phyloP scores from a whole-genome alignment of 2,329 filamentous ascomycete genomes.

The Aspergillus thermomutatus region DNA sequence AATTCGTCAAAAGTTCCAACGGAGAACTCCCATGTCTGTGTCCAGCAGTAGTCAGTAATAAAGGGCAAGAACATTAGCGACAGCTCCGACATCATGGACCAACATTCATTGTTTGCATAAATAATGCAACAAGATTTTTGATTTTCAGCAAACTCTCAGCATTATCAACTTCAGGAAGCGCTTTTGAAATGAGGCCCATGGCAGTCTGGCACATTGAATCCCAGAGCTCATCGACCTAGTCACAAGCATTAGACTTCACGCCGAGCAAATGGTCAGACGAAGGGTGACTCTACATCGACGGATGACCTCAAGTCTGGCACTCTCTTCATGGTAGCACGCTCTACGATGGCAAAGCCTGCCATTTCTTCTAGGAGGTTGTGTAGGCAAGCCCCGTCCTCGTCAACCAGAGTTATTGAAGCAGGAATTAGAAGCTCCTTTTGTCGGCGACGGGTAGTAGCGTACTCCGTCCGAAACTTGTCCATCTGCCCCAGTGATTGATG shows the following conservation, averaged over 20 bases:
- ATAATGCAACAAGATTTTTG: conserved; percentile 87
- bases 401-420: conserved; percentile 67
- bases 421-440: conserved; percentile 92
- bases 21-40: conserved; percentile 81
- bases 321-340: conserved; percentile 86
- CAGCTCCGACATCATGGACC: conserved; percentile 22
- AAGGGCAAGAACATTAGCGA: conserved; percentile 4
- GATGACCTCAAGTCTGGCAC: conserved; percentile 76
- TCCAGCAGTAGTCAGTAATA: neutral
- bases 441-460: conserved; percentile 81
- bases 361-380: conserved; percentile 91
- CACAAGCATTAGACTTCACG: conserved; percentile 11
- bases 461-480: conserved; percentile 86
- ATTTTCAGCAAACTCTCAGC: conserved; percentile 90
- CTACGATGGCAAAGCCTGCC: conserved; percentile 92
- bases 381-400: conserved; percentile 81
- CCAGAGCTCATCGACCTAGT: conserved; percentile 92
- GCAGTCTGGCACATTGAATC: conserved; percentile 93
- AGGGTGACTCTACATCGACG: conserved; percentile 63
- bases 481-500: conserved; percentile 90
- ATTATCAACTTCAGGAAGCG: conserved; percentile 75
- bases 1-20: conserved; percentile 78
- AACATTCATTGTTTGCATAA: conserved; percentile 97
- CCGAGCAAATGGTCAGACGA: neutral
- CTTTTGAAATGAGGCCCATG: conserved; percentile 75